Percentiles rank a stretch among this genome's conserved stretches.
Evolutionary conservation across 257 asterid species (phyloP).

Genomic region (Plantago major): DNA sequence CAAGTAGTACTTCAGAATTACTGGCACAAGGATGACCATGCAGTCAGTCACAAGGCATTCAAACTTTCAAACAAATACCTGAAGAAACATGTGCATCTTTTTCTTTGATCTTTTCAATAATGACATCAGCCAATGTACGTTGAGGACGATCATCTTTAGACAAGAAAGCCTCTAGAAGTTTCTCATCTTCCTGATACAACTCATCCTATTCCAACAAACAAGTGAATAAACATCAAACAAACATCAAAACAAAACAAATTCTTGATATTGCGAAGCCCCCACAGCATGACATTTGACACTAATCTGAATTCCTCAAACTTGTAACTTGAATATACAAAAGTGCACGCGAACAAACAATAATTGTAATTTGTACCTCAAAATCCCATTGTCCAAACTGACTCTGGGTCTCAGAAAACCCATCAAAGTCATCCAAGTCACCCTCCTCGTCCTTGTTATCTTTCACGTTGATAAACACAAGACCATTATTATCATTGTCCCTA

Average conservation of each 20-base stretch:
- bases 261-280: neutral
- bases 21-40: no score
- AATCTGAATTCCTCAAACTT: no score
- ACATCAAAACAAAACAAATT: neutral
- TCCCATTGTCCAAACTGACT: conserved; percentile 60
- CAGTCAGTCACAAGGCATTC: neutral
- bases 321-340: no score
- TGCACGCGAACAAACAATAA: no score
- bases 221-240: neutral
- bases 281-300: no score
- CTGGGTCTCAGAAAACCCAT: conserved; percentile 66
- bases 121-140: conserved; percentile 68
- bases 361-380: conserved; percentile 54
- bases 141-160: conserved; percentile 60
- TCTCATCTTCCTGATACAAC: conserved; percentile 68
- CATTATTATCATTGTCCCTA: conserved; percentile 15
- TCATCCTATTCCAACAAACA: conserved; percentile 40
- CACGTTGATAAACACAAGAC: conserved; percentile 28
- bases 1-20: no score
- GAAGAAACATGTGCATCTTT: conserved; percentile 76
- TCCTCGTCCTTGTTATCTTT: conserved; percentile 36
- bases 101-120: conserved; percentile 63
- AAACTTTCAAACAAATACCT: conserved; percentile 35
- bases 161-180: conserved; percentile 63
- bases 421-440: conserved; percentile 61